phyloP scores from a whole-genome alignment of 768 basidiomycete genomes.

The Psilocybe cubensis region DNA sequence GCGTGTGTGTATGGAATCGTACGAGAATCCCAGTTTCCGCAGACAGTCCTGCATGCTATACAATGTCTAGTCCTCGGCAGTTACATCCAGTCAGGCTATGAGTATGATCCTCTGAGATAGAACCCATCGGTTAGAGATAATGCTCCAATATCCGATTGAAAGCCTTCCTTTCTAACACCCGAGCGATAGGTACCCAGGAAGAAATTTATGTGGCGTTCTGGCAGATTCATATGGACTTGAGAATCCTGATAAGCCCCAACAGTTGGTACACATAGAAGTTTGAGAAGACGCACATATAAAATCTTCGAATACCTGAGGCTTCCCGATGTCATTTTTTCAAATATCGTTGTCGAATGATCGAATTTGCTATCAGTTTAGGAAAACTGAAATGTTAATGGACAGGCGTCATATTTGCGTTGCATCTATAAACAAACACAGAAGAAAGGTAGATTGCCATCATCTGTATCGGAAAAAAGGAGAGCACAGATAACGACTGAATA shows the following conservation, averaged over 20 bases:
- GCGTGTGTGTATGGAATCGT: background rate
- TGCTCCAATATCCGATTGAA: background rate
- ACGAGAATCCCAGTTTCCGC: background rate
- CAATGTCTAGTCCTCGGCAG: background rate
- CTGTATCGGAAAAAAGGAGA: background rate
- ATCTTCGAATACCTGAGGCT: background rate
- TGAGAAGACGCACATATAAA: background rate
- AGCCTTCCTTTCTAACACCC: background rate
- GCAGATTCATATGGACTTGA: background rate
- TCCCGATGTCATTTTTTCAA: background rate
- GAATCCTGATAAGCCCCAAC: background rate
- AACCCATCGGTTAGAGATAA: background rate
- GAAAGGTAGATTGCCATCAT: background rate
- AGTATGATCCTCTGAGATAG: background rate
- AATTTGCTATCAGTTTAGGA: background rate
- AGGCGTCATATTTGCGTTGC: background rate
- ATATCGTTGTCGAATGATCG: too few relatives aligned
- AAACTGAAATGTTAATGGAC: background rate
- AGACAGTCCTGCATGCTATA: background rate
- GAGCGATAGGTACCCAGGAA: background rate
- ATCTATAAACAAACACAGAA: background rate
- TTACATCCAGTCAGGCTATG: background rate
- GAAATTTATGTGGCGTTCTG: background rate
- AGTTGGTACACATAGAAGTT: background rate
- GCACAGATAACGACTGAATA: slow-evolving; percentile 1